These are phyloP conservation scores for Astragalus glycyphyllos DNA, from an alignment of 306 rosid species.

Conservation along the genomic window DNA sequence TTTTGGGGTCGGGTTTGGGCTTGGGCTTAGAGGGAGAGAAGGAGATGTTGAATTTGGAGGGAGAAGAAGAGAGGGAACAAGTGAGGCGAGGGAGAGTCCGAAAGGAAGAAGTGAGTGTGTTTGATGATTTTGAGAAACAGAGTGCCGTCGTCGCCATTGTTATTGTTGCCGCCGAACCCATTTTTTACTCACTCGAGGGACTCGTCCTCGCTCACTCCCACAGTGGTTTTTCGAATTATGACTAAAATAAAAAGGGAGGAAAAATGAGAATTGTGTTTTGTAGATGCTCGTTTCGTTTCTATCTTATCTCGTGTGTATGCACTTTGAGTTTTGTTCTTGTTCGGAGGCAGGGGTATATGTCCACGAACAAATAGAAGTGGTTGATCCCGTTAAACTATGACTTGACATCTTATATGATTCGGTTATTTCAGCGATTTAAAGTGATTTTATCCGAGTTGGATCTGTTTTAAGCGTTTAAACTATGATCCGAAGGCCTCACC, in stretches of 20 bases:
- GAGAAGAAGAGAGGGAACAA: slow-evolving; percentile 57
- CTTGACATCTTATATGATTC: too few relatives aligned
- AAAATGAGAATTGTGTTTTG: too few relatives aligned
- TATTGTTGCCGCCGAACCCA: slow-evolving; percentile 28
- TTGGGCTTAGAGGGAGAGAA: slow-evolving; percentile 77
- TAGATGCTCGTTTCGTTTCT: neutral
- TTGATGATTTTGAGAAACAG: slow-evolving; percentile 54
- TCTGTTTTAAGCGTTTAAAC: too few relatives aligned
- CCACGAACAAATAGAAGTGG: too few relatives aligned
- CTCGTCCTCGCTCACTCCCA: neutral
- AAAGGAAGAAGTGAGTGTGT: slow-evolving; percentile 45
- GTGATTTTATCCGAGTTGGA: too few relatives aligned
- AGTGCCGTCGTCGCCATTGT: slow-evolving; percentile 49
- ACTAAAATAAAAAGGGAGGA: too few relatives aligned
- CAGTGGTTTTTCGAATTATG: neutral
- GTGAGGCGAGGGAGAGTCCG: slow-evolving; percentile 65
- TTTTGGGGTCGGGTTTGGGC: slow-evolving; percentile 47
- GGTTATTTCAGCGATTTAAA: too few relatives aligned
- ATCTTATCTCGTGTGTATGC: neutral
- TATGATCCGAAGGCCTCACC: too few relatives aligned
- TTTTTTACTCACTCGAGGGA: neutral
- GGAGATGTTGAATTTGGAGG: slow-evolving; percentile 78
- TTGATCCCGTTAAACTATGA: too few relatives aligned
- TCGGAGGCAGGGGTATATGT: too few relatives aligned
- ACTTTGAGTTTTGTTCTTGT: too few relatives aligned